Base-by-base conservation (phyloP, 2,329 filamentous ascomycete genomes). In the Fusarium ramigenum region DNA sequence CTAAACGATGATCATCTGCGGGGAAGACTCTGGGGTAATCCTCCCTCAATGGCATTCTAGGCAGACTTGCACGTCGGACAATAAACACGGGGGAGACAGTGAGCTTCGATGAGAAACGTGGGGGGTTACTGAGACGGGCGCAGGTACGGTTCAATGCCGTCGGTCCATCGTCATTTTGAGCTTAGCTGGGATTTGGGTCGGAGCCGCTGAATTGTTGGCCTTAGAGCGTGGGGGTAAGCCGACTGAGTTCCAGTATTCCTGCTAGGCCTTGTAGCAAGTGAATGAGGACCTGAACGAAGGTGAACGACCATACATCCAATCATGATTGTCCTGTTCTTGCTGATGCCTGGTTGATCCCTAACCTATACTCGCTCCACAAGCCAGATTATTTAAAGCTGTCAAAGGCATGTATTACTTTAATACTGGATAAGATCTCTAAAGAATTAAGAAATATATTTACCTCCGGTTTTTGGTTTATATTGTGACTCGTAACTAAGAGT, bases 41-140 rank as follows among this genome's bases (percentile, higher is more conserved):
- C 10, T 37, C 11, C 2, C 21, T 42, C 18, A 1, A 30, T 37
- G 34, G n/a, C 40, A 43, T 54, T 40, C 23, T 18, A 10, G 7
- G 4, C 50, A 30, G 10, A 28, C 28, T 18, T 28, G 34, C 52
- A 59, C 25, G 18, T 59, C 60, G 60, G 60, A 14, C 36, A 63
- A 59, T 63, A 59, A 63, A 63, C 52, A 63, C 21, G 60, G 60
- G 60, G 50, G 50, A 61, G 12, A 46, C 18, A 28, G 9, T 59
- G 12, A 46, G 16, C 15, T 11, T n/a, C 9, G 34, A 30, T 11
- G 16, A 30, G 14, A 54, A 11, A 5, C 34, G 52, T 63, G 60
- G 52, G 52, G 50, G 60, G 2, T 16, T 18, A 3, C 5, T 10
- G 15, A 4, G 36, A 32, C 32, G 28, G 54, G 54, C 49, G 40